phyloP scores from a whole-genome alignment of 345 rosid species.

The Eucalyptus guilfoylei region DNA sequence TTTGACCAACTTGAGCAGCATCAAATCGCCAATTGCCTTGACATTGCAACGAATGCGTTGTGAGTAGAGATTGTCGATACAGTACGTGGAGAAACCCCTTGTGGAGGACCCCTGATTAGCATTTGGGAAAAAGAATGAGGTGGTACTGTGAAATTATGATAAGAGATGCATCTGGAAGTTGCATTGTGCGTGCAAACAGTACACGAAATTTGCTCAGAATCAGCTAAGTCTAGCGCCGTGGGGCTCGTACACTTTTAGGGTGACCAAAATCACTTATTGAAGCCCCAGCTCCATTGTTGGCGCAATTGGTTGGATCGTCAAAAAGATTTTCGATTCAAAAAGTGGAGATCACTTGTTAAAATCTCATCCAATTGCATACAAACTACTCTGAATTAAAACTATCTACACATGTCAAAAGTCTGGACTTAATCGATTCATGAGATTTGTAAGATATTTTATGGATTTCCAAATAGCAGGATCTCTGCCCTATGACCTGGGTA shows the following conservation, averaged over 20 bases:
- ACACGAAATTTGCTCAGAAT: neutral
- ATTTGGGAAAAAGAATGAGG: neutral
- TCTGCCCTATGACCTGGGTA: neutral
- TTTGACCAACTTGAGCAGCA: neutral
- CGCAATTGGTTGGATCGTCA: neutral
- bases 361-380: neutral
- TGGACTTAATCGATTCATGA: neutral
- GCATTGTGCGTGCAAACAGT: neutral
- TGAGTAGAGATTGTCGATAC: neutral
- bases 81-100: neutral
- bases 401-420: neutral
- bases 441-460: neutral
- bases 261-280: neutral
- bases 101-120: neutral
- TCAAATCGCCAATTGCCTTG: neutral
- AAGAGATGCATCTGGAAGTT: neutral
- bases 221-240: neutral
- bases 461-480: neutral
- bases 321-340: neutral
- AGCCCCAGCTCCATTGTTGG: neutral
- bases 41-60: neutral
- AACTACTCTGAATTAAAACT: neutral
- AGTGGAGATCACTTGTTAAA: neutral
- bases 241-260: neutral
- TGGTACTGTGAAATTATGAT: neutral